Conservation (phyloP, 164 flowering plant species). For the Vitis cinerea region DNA sequence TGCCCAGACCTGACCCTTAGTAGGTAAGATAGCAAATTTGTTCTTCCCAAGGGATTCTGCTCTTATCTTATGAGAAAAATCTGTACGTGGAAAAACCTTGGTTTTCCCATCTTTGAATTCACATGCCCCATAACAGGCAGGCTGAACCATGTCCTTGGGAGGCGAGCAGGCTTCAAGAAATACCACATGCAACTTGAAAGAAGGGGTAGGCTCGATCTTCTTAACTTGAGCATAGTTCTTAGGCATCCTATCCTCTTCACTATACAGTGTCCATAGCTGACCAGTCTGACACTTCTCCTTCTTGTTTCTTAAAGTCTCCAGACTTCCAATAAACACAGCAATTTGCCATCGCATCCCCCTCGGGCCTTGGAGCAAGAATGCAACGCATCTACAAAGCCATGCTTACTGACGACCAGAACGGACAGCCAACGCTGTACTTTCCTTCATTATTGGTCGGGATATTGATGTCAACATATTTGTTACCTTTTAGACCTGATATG, state of each 20-base stretch:
- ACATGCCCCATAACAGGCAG: constrained; percentile 26
- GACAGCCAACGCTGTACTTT: no score
- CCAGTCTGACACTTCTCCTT: constrained; percentile 20
- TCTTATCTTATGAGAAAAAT: constrained; percentile 26
- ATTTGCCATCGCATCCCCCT: no score
- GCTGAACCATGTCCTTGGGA: background rate
- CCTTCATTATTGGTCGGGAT: no score
- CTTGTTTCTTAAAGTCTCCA: no score
- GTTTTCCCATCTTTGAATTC: constrained; percentile 6
- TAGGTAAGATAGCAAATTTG: constrained; percentile 23
- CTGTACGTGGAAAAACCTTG: background rate
- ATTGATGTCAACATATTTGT: no score
- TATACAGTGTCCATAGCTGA: constrained; percentile 38
- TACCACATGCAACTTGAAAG: constrained; percentile 21
- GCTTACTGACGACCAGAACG: no score
- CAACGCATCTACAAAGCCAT: no score
- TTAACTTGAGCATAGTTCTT: constrained; percentile 26
- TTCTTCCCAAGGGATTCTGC: constrained; percentile 7
- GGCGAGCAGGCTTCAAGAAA: constrained; percentile 18
- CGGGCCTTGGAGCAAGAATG: no score
- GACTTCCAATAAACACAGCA: no score
- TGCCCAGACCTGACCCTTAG: constrained; percentile 36
- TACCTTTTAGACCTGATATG: no score
- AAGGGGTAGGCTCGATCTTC: constrained; percentile 15
- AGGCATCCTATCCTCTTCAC: constrained; percentile 16